Conservation (phyloP, 192 early-diverging fungal genomes). For the Entomortierella beljakovae region DNA sequence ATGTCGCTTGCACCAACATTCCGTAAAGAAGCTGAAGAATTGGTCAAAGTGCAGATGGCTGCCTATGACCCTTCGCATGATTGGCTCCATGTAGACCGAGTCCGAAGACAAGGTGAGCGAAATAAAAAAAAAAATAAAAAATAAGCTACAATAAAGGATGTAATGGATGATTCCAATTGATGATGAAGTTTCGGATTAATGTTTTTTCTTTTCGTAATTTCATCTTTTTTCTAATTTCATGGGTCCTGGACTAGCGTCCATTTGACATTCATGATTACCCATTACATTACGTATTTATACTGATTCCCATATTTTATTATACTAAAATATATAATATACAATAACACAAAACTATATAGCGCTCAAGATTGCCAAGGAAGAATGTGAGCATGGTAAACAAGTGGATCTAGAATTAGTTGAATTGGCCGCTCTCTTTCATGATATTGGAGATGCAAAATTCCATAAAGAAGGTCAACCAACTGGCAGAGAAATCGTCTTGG, state of each 20-base stretch:
- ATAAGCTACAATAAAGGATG: background rate
- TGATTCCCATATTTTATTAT: background rate
- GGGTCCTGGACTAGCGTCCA: background rate
- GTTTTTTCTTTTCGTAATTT: too few relatives aligned
- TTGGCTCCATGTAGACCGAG: constrained; percentile 75
- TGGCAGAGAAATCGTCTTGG: constrained; percentile 62
- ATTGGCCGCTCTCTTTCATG: constrained; percentile 75
- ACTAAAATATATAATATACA: background rate
- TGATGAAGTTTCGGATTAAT: too few relatives aligned
- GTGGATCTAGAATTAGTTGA: constrained; percentile 69
- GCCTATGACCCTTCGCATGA: constrained; percentile 78
- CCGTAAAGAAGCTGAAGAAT: constrained; percentile 55
- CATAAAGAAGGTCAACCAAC: constrained; percentile 57
- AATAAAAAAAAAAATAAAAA: background rate
- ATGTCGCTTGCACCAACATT: constrained; percentile 37
- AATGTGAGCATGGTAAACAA: constrained; percentile 29
- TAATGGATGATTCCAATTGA: too few relatives aligned
- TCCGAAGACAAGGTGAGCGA: constrained; percentile 63
- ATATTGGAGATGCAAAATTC: constrained; percentile 79
- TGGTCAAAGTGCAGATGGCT: constrained; percentile 73
- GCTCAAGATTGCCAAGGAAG: constrained; percentile 55
- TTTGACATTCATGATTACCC: background rate
- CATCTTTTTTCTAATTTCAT: too few relatives aligned
- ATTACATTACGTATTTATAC: background rate
- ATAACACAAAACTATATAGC: constrained; percentile 32